Base-by-base conservation (phyloP, 768 basidiomycete genomes). In the Coprinopsis sp. region DNA sequence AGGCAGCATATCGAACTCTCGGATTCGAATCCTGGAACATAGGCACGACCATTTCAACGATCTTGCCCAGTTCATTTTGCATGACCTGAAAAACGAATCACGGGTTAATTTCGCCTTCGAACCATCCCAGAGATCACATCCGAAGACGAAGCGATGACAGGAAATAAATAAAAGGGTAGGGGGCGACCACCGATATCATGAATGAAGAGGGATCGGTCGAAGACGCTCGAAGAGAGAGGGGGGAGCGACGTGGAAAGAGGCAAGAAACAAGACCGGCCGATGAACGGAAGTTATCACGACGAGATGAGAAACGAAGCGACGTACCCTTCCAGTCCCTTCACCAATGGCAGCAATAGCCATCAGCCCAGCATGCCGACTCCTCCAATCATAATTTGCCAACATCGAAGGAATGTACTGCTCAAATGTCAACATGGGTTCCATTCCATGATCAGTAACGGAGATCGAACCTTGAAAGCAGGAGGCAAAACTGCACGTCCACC, bases 261-360 rank as follows among this genome's bases (percentile, higher is more conserved):
- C 44, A 3, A 8, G 10, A 6, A 19, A 8, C 22, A 19, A 31
- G 13, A n/a, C n/a, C n/a, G n/a, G n/a, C n/a, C n/a, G n/a, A n/a
- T n/a, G n/a, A n/a, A n/a, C n/a, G n/a, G n/a, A n/a, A n/a, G n/a
- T n/a, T n/a, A n/a, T n/a, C n/a, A n/a, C n/a, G n/a, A n/a, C n/a
- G n/a, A n/a, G n/a, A n/a, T n/a, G n/a, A n/a, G n/a, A n/a, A n/a
- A n/a, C n/a, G n/a, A n/a, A n/a, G n/a, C n/a, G n/a, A 53, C 61
- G 19, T 36, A 83, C 81, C 69, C 82, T 84, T 29, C 77, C 80
- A 0, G 87, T 89, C 2, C 91, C 91, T 64, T 93, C 91, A 0
- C 81, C 89, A 41, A 93, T 84, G 0, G 84, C 78, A 0, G 88
- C 88, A 47, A 95, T 85, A 0, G 89, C 88, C 79, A 91, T 88